Percentiles rank a stretch among this genome's conserved stretches.
Conservation (phyloP, 2,329 filamentous ascomycete genomes). For the Fusarium hostae region DNA sequence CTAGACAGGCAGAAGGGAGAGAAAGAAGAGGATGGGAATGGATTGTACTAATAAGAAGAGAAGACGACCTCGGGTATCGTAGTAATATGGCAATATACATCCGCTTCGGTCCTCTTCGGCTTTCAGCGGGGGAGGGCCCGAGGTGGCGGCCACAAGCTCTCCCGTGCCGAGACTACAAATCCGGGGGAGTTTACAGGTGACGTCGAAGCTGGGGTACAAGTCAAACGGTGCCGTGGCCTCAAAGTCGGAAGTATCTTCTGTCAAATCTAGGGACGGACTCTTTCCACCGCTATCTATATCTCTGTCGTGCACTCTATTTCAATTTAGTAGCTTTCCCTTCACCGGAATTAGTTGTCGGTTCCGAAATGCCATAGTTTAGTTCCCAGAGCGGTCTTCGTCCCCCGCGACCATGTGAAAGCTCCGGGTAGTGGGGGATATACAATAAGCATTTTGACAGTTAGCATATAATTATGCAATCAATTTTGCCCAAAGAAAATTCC, state of each 20-base stretch:
- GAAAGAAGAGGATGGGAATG: neutral
- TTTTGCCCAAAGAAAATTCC: neutral
- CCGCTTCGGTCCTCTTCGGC: slow-evolving; percentile 53
- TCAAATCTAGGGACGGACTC: neutral
- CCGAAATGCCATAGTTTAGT: slow-evolving; percentile 1
- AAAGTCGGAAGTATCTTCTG: neutral
- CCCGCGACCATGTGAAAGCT: slow-evolving; percentile 34
- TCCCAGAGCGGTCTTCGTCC: slow-evolving; percentile 30
- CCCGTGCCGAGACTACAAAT: slow-evolving; percentile 39
- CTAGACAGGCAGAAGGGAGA: slow-evolving; percentile 3
- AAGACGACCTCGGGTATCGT: slow-evolving; percentile 39
- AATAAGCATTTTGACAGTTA: neutral
- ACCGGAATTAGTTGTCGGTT: slow-evolving; percentile 7
- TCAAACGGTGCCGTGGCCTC: neutral
- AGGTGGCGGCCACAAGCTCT: slow-evolving; percentile 38
- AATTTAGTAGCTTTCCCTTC: neutral
- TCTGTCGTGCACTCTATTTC: neutral
- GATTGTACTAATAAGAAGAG: slow-evolving; percentile 7
- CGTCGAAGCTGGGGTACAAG: slow-evolving; percentile 24
- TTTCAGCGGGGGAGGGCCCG: slow-evolving; percentile 48
- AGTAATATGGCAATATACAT: slow-evolving; percentile 1
- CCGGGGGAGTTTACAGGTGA: slow-evolving; percentile 30
- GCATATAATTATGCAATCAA: neutral
- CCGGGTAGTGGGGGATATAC: slow-evolving; percentile 2
- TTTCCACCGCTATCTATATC: neutral